Base-by-base conservation (phyloP, 2,329 filamentous ascomycete species). In the Rachicladosporium sp. region DNA sequence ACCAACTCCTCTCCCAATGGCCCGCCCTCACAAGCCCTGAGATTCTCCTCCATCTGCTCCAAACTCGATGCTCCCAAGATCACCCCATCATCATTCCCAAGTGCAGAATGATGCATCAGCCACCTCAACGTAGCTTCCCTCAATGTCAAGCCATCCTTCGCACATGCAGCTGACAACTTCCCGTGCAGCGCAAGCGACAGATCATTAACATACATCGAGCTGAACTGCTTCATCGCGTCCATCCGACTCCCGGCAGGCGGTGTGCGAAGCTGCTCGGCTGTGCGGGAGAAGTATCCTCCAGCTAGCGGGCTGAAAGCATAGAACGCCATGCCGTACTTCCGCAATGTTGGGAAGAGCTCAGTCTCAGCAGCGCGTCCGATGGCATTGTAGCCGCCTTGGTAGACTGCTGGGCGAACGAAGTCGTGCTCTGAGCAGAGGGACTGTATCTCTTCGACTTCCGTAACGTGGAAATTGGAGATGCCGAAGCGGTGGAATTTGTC, bases 371-470 rank as follows among this genome's bases (percentile, higher is more conserved):
- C 48, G 1, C 66, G 54, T 29, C 58, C 50, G 1, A 66, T 41
- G 1, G 58, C 55, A 40, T 65, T 60, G 44, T 67, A 68, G 2
- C 63, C 48, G 4, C 68, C 68, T 43, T 71, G 68, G 44, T 69
- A 70, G 5, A 68, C 65, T 2, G 48, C 52, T 0, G 69, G 68
- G 41, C 54, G 55, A 31, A 63, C 52, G 58, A 61, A 71, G 9
- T 57, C 61, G 34, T 67, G 55, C 29, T 46, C 42, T 1, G 54
- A 48, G 48, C 65, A 68, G 3, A 69, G 56, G 46, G 68, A 63
- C 42, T 61, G 63, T 15, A 73, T 66, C 44, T 65, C 56, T 0
- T 65, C 65, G 0, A 71, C 66, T 45, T 72, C 67, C 56, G 61
- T 65, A 0, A 64, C 51, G 49, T 56, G 54, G 44, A 60, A 71